Evolutionary conservation across 352 stramenopile genomes (phyloP).

Genomic region (Globisporangium sylvaticum): DNA sequence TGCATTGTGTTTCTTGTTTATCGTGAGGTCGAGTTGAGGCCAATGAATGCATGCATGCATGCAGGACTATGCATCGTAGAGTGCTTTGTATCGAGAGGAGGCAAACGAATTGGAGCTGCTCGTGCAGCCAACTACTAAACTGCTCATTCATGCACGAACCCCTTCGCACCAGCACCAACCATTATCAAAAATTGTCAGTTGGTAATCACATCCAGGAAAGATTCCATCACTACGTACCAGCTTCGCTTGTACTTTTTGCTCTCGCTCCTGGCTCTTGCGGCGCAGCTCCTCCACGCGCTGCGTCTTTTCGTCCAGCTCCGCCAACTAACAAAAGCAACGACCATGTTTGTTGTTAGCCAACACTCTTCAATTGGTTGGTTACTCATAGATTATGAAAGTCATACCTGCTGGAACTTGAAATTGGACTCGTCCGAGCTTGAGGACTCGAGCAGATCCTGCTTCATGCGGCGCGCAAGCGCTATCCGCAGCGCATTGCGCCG

Average conservation of each 20-base stretch:
- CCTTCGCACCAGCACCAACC: background rate
- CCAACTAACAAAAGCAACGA: conserved; percentile 24
- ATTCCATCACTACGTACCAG: conserved; percentile 23
- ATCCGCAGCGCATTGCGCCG: conserved; percentile 64
- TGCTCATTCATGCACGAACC: conserved; percentile 3
- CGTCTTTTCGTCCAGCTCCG: conserved; percentile 76
- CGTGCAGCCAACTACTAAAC: background rate
- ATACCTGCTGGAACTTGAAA: conserved; percentile 59
- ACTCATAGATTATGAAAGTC: background rate
- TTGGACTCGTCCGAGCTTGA: conserved; percentile 20
- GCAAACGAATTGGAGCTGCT: background rate
- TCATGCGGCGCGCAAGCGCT: conserved; percentile 73
- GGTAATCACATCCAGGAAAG: background rate
- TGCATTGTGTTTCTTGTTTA: background rate
- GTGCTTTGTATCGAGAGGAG: background rate
- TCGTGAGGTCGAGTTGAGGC: background rate
- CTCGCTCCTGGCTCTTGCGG: conserved; percentile 54
- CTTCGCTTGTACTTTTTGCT: conserved; percentile 53
- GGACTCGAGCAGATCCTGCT: conserved; percentile 64
- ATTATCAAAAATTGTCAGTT: background rate
- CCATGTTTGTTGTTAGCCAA: background rate
- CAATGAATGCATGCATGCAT: background rate
- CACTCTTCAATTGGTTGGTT: background rate
- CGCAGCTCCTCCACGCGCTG: conserved; percentile 72
- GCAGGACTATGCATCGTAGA: background rate